These are phyloP conservation scores for Lactarius sp. DNA, from an alignment of 768 basidiomycete genomes.

Conservation along the genomic window DNA sequence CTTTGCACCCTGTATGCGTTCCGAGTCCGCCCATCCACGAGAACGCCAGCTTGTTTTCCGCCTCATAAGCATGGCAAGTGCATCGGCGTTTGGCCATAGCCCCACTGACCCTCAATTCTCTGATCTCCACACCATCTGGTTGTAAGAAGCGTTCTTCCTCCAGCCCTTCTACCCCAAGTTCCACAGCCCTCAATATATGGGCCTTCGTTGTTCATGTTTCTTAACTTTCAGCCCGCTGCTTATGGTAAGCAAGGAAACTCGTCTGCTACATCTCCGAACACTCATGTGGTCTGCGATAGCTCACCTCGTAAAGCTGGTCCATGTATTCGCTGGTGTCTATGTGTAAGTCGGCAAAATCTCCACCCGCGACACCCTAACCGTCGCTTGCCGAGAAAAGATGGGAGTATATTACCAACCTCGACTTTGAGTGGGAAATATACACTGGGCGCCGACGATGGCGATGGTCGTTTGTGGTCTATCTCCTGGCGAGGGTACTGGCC, in stretches of 20 bases:
- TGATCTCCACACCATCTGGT: not conserved
- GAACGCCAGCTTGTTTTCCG: not conserved
- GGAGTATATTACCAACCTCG: slow-evolving; percentile 18
- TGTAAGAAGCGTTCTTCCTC: not conserved
- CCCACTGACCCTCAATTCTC: not conserved
- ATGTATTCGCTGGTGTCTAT: slow-evolving; percentile 18
- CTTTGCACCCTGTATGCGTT: not conserved
- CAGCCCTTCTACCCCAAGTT: not conserved
- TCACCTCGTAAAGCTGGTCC: slow-evolving; percentile 12
- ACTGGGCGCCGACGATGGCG: slow-evolving; percentile 14
- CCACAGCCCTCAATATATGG: not conserved
- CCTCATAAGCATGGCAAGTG: slow-evolving; percentile 3
- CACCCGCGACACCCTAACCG: not conserved
- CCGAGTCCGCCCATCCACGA: not conserved
- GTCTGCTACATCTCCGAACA: not conserved
- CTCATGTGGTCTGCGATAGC: not conserved
- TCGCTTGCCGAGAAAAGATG: not conserved
- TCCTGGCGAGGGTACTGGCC: slow-evolving; percentile 8
- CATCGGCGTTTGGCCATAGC: not conserved
- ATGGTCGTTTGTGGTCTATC: slow-evolving; percentile 21
- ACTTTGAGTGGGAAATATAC: slow-evolving; percentile 22
- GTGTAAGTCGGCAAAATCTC: not conserved
- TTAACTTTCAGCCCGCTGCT: slow-evolving; percentile 5
- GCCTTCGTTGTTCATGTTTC: not conserved
- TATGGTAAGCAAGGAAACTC: slow-evolving; percentile 3